Percentiles rank a stretch among this genome's conserved stretches.
These are phyloP conservation scores for Trametes cubensis DNA, from an alignment of 768 basidiomycete genomes.

Conservation along the genomic window DNA sequence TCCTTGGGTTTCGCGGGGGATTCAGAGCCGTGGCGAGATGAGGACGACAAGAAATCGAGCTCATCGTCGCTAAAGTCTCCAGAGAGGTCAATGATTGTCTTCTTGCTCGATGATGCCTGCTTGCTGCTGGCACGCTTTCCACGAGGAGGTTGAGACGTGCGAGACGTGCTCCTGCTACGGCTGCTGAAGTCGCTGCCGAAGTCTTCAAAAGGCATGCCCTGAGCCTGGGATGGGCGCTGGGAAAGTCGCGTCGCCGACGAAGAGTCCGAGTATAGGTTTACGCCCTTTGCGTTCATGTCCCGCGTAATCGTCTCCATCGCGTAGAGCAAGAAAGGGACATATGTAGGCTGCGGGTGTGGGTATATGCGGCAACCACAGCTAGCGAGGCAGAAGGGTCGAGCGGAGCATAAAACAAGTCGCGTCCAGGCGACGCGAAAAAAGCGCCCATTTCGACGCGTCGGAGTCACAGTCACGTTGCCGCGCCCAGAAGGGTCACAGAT, in stretches of 20 bases:
- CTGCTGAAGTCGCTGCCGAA: slow-evolving; percentile 27
- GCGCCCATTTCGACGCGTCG: slow-evolving; percentile 13
- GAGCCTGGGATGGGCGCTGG: not conserved
- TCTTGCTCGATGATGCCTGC: not conserved
- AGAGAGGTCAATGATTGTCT: not conserved
- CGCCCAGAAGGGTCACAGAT: not conserved
- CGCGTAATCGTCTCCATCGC: slow-evolving; percentile 16
- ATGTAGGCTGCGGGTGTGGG: not conserved
- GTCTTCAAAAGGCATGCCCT: slow-evolving; percentile 21
- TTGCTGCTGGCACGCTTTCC: not conserved
- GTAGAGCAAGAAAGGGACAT: not conserved
- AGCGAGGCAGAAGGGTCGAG: not conserved
- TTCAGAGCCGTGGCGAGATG: slow-evolving; percentile 15
- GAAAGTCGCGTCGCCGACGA: slow-evolving; percentile 17
- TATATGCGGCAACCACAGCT: not conserved
- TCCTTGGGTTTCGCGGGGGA: slow-evolving; percentile 6
- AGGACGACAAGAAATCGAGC: slow-evolving; percentile 22
- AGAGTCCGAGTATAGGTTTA: slow-evolving; percentile 24
- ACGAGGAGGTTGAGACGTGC: not conserved
- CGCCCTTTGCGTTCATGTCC: slow-evolving; percentile 17
- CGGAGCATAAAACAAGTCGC: not conserved
- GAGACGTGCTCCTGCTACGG: not conserved
- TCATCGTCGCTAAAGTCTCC: slow-evolving; percentile 27
- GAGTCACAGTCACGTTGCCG: slow-evolving; percentile 17
- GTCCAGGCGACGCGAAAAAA: slow-evolving; percentile 3